Evolutionary conservation across 2,329 filamentous ascomycete species (phyloP).

Genomic region (Bipolaris cookei): DNA sequence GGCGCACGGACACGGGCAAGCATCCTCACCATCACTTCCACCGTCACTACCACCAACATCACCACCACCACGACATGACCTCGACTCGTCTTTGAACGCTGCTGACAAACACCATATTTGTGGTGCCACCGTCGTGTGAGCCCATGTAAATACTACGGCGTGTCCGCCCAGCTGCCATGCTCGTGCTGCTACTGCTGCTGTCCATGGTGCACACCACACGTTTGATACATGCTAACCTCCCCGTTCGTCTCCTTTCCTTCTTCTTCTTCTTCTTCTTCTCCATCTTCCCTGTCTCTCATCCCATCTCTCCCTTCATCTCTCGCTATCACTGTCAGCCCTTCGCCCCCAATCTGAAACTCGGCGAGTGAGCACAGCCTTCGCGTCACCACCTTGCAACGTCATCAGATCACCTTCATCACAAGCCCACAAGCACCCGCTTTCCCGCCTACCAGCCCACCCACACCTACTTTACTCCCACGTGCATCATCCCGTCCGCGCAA

Average conservation of each 20-base stretch:
- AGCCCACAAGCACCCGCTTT: slow-evolving; percentile 38
- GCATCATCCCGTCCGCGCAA: not conserved
- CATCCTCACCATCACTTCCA: not conserved
- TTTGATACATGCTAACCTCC: not conserved
- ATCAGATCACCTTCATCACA: slow-evolving; percentile 34
- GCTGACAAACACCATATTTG: not conserved
- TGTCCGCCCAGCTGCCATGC: not conserved
- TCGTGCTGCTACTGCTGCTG: not conserved
- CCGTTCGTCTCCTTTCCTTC: too few relatives aligned
- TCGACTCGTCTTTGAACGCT: not conserved
- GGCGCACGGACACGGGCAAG: slow-evolving; percentile 16
- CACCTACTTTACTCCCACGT: not conserved
- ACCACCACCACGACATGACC: not conserved
- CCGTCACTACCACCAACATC: slow-evolving; percentile 1
- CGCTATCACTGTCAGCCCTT: not conserved
- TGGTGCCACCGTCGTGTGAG: not conserved
- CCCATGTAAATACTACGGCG: not conserved
- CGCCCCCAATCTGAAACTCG: slow-evolving; percentile 19
- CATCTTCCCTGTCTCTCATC: not conserved
- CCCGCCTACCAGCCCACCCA: slow-evolving; percentile 3
- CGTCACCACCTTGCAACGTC: slow-evolving; percentile 32
- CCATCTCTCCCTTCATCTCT: slow-evolving; percentile 2
- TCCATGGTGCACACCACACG: slow-evolving; percentile 3
- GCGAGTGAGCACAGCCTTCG: slow-evolving; percentile 26
- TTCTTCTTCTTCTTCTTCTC: slow-evolving; percentile 8